Conservation (phyloP, 257 asterid genomes). For the Fraxinus excelsior region DNA sequence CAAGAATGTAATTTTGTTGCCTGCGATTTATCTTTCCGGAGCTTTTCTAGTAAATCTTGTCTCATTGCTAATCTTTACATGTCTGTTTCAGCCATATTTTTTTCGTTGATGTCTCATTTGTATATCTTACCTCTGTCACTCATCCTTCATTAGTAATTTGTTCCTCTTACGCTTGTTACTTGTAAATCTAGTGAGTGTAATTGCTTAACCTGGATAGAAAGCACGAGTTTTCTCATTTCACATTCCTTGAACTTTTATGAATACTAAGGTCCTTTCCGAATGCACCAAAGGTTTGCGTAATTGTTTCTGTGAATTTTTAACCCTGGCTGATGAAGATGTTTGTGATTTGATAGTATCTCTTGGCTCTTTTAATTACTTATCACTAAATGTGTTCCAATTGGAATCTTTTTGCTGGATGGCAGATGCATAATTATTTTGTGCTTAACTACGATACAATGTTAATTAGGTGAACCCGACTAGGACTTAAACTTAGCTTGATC, state of each 20-base stretch:
- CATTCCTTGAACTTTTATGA: not conserved
- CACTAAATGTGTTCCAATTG: not conserved
- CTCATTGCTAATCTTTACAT: not conserved
- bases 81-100: not conserved
- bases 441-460: not conserved
- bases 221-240: not conserved
- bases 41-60: conserved; percentile 1
- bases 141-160: not conserved
- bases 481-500: not conserved
- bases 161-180: not conserved
- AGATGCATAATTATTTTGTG: not conserved
- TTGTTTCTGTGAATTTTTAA: not conserved
- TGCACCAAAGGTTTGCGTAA: not conserved
- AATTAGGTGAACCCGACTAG: not conserved
- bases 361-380: not conserved
- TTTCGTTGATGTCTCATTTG: not conserved
- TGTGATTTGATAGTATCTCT: not conserved
- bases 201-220: conserved; percentile 11
- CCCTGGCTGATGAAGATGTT: not conserved
- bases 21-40: no score
- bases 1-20: not conserved
- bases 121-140: not conserved
- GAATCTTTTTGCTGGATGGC: not conserved
- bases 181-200: not conserved
- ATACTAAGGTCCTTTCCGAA: not conserved